These are phyloP conservation scores for Debaryomyces udenii DNA, from an alignment of 1,139 yeast species.

Conservation along the genomic window DNA sequence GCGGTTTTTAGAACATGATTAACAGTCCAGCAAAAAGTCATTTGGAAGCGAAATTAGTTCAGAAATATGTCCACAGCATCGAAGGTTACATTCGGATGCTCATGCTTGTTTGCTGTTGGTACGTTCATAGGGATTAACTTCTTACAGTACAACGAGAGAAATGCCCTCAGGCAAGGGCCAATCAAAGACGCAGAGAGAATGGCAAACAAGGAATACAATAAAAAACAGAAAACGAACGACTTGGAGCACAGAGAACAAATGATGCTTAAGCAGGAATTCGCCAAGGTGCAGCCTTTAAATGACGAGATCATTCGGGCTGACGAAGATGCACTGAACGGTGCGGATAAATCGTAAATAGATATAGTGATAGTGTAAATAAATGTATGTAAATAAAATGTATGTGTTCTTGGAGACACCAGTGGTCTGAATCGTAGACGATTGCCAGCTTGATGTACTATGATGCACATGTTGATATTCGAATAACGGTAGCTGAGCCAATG, in stretches of 20 bases:
- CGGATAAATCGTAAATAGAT: conserved; percentile 9
- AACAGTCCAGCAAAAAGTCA: too few relatives aligned
- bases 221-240: conserved; percentile 56
- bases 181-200: conserved; percentile 72
- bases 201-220: conserved; percentile 42
- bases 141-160: conserved; percentile 68
- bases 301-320: conserved; percentile 42
- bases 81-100: conserved; percentile 64
- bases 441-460: conserved; percentile 53
- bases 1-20: too few relatives aligned
- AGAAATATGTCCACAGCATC: conserved; percentile 68
- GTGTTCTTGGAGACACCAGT: conserved; percentile 60
- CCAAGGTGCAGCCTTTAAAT: conserved; percentile 65
- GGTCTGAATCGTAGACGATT: conserved; percentile 24
- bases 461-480: conserved; percentile 35
- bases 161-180: conserved; percentile 76
- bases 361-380: conserved; percentile 11
- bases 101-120: conserved; percentile 58
- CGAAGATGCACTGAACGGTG: conserved; percentile 15
- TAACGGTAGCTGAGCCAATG: conserved; percentile 6
- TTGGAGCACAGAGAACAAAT: conserved; percentile 78
- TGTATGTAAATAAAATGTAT: conserved; percentile 46
- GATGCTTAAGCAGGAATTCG: conserved; percentile 63
- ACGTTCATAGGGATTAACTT: conserved; percentile 69
- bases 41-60: neutral